A percentile compares a stretch with the other conserved stretches of the same genome.
Conservation (phyloP, 257 asterid species). For the Thymus quinquecostatus region DNA sequence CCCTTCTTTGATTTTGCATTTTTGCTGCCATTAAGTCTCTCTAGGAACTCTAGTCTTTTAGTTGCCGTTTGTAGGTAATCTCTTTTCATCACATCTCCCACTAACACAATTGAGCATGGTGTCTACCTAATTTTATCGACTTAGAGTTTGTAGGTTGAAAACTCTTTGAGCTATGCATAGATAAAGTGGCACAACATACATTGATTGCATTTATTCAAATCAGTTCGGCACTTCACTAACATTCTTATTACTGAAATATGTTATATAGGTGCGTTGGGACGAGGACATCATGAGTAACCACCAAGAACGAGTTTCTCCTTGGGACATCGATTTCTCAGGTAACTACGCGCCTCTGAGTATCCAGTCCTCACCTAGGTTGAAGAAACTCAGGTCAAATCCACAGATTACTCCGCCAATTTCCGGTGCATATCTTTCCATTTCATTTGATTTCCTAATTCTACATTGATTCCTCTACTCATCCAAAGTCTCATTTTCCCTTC, state of each 20-base stretch:
- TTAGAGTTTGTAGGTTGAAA: background rate
- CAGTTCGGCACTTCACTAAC: constrained; percentile 17
- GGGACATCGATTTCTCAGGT: constrained; percentile 97
- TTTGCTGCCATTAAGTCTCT: constrained; percentile 20
- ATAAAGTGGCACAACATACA: background rate
- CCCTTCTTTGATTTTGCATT: constrained; percentile 18
- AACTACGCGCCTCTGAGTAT: constrained; percentile 67
- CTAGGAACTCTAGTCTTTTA: constrained; percentile 17
- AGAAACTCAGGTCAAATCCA: constrained; percentile 71
- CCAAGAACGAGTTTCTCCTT: constrained; percentile 94
- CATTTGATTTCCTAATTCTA: background rate
- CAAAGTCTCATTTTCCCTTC: background rate
- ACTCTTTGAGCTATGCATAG: background rate
- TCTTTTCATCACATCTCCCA: background rate
- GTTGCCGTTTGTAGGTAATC: constrained; percentile 5
- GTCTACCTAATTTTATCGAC: background rate
- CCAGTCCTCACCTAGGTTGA: constrained; percentile 81
- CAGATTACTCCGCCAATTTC: constrained; percentile 59
- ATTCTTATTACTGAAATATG: constrained; percentile 23
- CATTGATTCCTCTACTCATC: constrained; percentile 8
- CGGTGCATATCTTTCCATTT: constrained; percentile 50
- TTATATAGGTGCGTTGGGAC: constrained; percentile 92
- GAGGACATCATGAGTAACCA: constrained; percentile 70
- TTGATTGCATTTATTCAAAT: constrained; percentile 1
- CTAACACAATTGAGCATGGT: background rate